These are phyloP conservation scores for Backusella westeae DNA, from an alignment of 192 early-diverging fungal species.

Conservation along the genomic window DNA sequence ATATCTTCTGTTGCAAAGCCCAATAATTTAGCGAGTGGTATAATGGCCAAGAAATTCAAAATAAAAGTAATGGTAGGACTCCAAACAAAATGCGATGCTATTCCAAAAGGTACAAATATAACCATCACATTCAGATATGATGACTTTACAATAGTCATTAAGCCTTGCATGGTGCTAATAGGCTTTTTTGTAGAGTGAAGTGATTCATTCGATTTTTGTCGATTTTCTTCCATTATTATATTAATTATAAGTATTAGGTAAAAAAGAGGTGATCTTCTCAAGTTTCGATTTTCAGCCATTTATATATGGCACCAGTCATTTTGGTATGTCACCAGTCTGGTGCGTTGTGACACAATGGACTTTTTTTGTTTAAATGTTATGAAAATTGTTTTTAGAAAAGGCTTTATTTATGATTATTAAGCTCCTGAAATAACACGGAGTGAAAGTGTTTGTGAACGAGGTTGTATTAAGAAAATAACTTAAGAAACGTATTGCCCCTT, in stretches of 20 bases:
- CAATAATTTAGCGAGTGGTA: slow-evolving; percentile 87
- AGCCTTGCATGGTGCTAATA: background rate
- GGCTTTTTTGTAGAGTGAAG: background rate
- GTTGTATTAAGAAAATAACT: no score
- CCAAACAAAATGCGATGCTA: slow-evolving; percentile 69
- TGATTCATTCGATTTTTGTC: background rate
- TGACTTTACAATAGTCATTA: slow-evolving; percentile 22
- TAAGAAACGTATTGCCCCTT: no score
- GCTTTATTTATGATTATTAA: background rate
- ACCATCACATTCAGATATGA: slow-evolving; percentile 62
- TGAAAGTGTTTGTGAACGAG: no score
- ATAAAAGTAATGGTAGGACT: slow-evolving; percentile 64
- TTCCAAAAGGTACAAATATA: slow-evolving; percentile 82
- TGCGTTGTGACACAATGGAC: background rate
- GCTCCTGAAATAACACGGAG: background rate
- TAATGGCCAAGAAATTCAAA: slow-evolving; percentile 85
- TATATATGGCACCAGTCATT: background rate
- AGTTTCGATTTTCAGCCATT: background rate
- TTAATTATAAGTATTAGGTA: background rate
- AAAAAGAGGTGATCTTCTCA: slow-evolving; percentile 2
- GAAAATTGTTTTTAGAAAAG: background rate
- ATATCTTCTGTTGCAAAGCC: slow-evolving; percentile 89
- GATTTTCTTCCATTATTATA: slow-evolving; percentile 4
- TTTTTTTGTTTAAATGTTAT: background rate
- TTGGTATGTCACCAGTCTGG: background rate